Evolutionary conservation across 2,329 filamentous ascomycete species (phyloP).

Genomic region (Coniella vitis): DNA sequence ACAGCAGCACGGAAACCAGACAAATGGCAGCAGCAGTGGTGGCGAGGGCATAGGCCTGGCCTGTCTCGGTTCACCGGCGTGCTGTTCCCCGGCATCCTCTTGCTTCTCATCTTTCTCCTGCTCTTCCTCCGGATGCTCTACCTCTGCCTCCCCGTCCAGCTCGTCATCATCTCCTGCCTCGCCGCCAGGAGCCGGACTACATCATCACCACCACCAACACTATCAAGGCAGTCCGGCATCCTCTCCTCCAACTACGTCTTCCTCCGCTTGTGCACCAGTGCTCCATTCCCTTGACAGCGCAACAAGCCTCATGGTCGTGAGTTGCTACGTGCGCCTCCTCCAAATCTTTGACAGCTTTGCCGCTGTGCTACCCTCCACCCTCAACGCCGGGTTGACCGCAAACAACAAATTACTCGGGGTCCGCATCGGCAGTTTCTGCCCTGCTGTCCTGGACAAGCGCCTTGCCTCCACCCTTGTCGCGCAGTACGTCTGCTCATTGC

Average conservation of each 20-base stretch:
- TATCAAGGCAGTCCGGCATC: not conserved
- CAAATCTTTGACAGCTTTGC: not conserved
- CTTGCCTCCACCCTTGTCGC: not conserved
- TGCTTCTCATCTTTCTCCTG: too few species aligned
- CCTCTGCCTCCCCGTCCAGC: too few species aligned
- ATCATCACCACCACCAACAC: not conserved
- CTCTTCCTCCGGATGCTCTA: too few species aligned
- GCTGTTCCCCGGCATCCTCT: too few species aligned
- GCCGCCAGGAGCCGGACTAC: not conserved
- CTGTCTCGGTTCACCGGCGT: too few species aligned
- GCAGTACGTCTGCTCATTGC: not conserved
- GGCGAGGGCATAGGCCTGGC: not conserved
- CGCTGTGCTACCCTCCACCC: not conserved
- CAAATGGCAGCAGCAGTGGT: not conserved
- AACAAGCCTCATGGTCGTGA: not conserved
- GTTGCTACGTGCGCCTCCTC: not conserved
- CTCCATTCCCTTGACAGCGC: not conserved
- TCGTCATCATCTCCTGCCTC: not conserved
- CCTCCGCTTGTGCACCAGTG: too few species aligned
- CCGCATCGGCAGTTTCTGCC: conserved; percentile 1
- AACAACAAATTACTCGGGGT: not conserved
- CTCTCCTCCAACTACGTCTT: too few species aligned
- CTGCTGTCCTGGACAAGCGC: not conserved
- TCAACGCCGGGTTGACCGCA: not conserved
- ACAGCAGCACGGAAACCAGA: too few species aligned